These are phyloP conservation scores for Cercophora sp. DNA, from an alignment of 495 filamentous ascomycete genomes.

Conservation along the genomic window DNA sequence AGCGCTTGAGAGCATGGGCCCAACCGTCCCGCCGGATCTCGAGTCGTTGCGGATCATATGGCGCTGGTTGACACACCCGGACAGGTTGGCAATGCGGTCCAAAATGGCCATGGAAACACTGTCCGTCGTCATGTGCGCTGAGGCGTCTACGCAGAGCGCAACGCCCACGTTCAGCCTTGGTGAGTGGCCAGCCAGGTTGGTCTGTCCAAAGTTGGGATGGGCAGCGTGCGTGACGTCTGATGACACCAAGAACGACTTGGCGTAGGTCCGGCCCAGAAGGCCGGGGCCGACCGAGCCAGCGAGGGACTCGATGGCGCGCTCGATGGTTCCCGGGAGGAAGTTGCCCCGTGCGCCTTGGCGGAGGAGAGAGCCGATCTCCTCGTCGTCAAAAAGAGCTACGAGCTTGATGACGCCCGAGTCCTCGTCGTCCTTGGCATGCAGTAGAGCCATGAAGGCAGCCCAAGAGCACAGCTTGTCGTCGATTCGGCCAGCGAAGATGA, in stretches of 20 bases:
- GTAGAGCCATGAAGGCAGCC: constrained; percentile 80
- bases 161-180: constrained; percentile 89
- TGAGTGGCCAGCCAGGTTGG: constrained; percentile 79
- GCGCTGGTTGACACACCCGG: constrained; percentile 67
- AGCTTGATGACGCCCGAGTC: constrained; percentile 67
- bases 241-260: constrained; percentile 87
- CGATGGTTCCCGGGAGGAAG: constrained; percentile 74
- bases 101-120: constrained; percentile 73
- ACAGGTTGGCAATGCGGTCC: constrained; percentile 66
- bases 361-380: constrained; percentile 87
- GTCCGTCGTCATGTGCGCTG: constrained; percentile 92
- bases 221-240: constrained; percentile 93
- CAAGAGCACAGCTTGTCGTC: constrained; percentile 97
- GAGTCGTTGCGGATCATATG: constrained; percentile 95
- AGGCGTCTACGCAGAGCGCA: constrained; percentile 78
- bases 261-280: constrained; percentile 75
- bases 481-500: constrained; percentile 92
- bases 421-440: constrained; percentile 56
- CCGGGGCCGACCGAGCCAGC: constrained; percentile 53
- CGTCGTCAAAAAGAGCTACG: constrained; percentile 89
- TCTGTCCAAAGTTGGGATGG: constrained; percentile 83
- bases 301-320: constrained; percentile 75
- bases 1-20: constrained; percentile 76
- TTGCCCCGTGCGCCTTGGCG: constrained; percentile 88
- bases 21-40: constrained; percentile 88